Base-by-base conservation (phyloP, 371 early-diverging fungal species). In the Apophysomyces sp. region DNA sequence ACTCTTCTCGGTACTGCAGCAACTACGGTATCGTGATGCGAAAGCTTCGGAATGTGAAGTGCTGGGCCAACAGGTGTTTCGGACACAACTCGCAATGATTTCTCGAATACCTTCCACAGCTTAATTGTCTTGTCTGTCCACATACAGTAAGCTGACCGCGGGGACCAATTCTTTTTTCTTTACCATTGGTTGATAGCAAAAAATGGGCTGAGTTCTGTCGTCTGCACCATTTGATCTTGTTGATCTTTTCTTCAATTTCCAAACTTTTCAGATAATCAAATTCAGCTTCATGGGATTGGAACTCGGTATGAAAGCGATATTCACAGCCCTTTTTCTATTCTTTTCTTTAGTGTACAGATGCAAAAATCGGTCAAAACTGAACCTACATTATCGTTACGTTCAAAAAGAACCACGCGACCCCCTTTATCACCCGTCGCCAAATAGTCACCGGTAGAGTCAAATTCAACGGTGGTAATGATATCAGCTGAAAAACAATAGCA, bases 231-330 rank as follows among this genome's bases (percentile, higher is more conserved):
- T 92, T 88, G 69, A 98, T 94, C 67, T 94, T 91, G 74, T 95
- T 95, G 67, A 98, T 96, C 74, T 96, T 95, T 71, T 98, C 98
- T 73, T 95, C 92, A 53, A 98, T 95, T 71, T 96, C 97, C 73
- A 96, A 79, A 80, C 92, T 92, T 80, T 97, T 96, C 52, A 98
- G 85, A 74, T 95, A 96, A 77, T 98, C 98, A 67, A 98, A 97
- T 74, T 95, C 95, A 24, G 95, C 91, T 78, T 94, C 93, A 79
- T 97, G 97, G 41, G 94, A 94, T 74, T 95, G 95, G 66, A 95
- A 95, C 73, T 95, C 96, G 49, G 96, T 93, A 68, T 90, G 91
- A 65, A 95, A 95, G 67, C 90, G 89, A 82, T 94, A 95, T 75
- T 95, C 96, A 80, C 94, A 95, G 9, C 87, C 86, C 67, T 92